Base-by-base conservation (phyloP, 83 land plant genomes). In the Larix sibirica region DNA sequence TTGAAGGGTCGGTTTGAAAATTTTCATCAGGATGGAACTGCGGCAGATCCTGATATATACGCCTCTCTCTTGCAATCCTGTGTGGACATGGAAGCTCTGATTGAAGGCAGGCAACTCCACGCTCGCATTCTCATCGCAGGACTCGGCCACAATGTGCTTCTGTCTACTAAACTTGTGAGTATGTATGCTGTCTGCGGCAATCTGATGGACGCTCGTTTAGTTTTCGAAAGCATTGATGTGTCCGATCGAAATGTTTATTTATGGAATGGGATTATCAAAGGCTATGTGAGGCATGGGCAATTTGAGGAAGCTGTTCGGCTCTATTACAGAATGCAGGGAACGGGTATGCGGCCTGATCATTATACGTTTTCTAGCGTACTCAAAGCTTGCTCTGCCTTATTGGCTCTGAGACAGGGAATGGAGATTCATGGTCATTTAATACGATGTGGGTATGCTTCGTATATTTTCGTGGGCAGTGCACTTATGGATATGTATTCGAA, bases 401-500 rank as follows among this genome's bases (percentile, higher is more conserved):
- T 6, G 8, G 66, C 44, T 20, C 66, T 80, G 47, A 44, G 69
- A 65, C 14, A 23, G 71, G 82, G 79, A 80, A 80, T 9, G 33
- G 80, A 63, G 21, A 62, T 80, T 67, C 82, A 80, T 38, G 40
- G 21, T 2, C 31, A 80, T 23, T 5, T 80, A 38, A 80, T 80
- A 17, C 47, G 47, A 31, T 17, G 79, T 68, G 82, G 82, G 26
- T 80, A 66, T 67, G 47, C 14, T 3, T 64, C 77, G 54, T n/a
- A 80, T 60, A 2, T 24, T 10, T 62, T 80, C 24, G 82, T 80
- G 82, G 78, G 47, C 3, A 36, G 79, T 18, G 79, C 79, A 5
- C 79, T 80, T 66, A n/a, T 80, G 21, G 79, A 80, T 68, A 66
- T 80, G 82, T 80, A 80, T 31, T n/a, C 79, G 14, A 80, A 80